Evolutionary conservation across 2,329 filamentous ascomycete genomes (phyloP).

Genomic region (Tympanopsis confertula): DNA sequence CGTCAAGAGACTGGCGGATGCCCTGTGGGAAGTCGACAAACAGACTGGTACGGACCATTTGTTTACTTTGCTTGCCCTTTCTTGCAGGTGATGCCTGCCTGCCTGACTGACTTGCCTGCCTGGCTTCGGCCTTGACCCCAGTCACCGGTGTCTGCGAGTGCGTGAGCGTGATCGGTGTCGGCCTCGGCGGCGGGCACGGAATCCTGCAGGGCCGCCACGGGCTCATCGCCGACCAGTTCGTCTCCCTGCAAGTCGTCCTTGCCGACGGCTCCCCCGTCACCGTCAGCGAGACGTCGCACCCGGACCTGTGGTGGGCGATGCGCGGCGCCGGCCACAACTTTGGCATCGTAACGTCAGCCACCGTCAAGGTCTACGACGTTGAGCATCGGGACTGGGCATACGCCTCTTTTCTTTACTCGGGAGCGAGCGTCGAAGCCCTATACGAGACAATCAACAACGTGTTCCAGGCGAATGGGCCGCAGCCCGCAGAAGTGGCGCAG

Average conservation of each 20-base stretch:
- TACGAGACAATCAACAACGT: conserved; percentile 32
- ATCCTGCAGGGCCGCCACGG: conserved; percentile 40
- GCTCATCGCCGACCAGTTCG: conserved; percentile 38
- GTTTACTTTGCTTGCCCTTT: conserved; percentile 2
- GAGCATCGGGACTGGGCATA: conserved; percentile 25
- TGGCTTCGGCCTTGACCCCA: conserved; percentile 4
- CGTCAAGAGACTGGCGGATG: conserved; percentile 31
- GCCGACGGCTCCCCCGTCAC: conserved; percentile 30
- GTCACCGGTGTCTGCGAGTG: conserved; percentile 41
- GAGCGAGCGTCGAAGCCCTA: conserved; percentile 34
- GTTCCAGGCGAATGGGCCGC: conserved; percentile 26
- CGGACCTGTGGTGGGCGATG: conserved; percentile 48
- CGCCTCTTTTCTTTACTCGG: conserved; percentile 29
- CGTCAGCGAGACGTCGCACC: conserved; percentile 22
- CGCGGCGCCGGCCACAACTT: conserved; percentile 48
- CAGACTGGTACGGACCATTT: conserved; percentile 26
- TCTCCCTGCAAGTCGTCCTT: conserved; percentile 37
- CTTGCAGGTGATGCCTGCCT: background rate
- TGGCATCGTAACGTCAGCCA: conserved; percentile 39
- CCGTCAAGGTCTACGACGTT: conserved; percentile 34
- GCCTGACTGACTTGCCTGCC: background rate
- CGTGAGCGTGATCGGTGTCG: conserved; percentile 31
- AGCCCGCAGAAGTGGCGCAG: conserved; percentile 24
- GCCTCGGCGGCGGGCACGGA: conserved; percentile 46
- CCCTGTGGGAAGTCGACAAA: conserved; percentile 36